phyloP scores from a whole-genome alignment of 495 filamentous ascomycete species.

The Podospora tetraspora region DNA sequence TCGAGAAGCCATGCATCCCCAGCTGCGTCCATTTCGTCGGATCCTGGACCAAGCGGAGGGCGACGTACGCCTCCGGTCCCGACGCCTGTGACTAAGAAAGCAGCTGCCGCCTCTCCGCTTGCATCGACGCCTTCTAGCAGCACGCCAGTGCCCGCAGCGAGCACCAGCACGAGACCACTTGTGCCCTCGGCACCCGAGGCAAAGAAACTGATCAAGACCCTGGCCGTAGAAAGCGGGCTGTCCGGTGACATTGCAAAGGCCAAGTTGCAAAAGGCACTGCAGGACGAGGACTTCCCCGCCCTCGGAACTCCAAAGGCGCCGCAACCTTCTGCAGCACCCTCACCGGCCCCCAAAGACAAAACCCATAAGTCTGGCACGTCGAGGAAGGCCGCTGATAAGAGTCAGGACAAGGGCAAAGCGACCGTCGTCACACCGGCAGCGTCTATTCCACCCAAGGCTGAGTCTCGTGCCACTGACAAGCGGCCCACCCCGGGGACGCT shows the following conservation, averaged over 20 bases:
- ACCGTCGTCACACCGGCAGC: conserved; percentile 32
- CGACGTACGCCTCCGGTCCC: conserved; percentile 21
- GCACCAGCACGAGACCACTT: conserved; percentile 23
- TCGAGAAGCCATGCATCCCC: conserved; percentile 49
- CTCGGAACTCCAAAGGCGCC: conserved; percentile 39
- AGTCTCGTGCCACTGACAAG: conserved; percentile 35
- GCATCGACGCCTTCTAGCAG: conserved; percentile 12
- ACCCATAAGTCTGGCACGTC: conserved; percentile 22
- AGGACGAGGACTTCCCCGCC: conserved; percentile 57
- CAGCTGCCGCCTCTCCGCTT: conserved; percentile 7
- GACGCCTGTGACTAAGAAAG: conserved; percentile 23
- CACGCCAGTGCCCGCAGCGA: neutral
- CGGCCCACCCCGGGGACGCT: conserved; percentile 55
- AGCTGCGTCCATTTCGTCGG: conserved; percentile 22
- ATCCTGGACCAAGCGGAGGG: conserved; percentile 4
- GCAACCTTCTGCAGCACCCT: conserved; percentile 16
- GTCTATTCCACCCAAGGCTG: conserved; percentile 27
- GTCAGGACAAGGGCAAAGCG: conserved; percentile 16
- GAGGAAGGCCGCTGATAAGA: conserved; percentile 19
- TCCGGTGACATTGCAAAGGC: conserved; percentile 44
- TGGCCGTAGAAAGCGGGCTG: conserved; percentile 41
- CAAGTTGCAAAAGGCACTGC: conserved; percentile 40
- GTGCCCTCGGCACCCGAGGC: conserved; percentile 29
- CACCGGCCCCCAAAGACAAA: conserved; percentile 23
- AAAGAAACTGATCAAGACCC: conserved; percentile 43